Base-by-base conservation (phyloP, 306 rosid genomes). In the Quercus wislizeni region DNA sequence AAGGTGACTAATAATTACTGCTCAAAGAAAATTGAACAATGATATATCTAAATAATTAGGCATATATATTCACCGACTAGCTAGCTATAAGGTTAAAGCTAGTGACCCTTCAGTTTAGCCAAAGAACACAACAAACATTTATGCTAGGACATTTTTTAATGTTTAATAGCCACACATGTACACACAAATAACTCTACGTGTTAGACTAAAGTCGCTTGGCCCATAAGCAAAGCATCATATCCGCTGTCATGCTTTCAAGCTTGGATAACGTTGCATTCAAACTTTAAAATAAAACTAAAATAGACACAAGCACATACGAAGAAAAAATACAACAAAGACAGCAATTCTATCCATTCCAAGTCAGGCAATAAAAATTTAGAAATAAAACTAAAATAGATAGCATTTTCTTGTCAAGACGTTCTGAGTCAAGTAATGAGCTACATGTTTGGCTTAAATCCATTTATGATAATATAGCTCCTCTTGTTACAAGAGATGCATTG, bases 141-240 rank as follows among this genome's bases (percentile, higher is more conserved):
- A 49, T 10, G 5, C 5, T 13, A 49, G 54, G 15, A 12, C 15
- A 0, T 1, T 49, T 46, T 12, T 49, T 46, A 46, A 11, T 8
- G 6, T 46, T 46, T 46, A 12, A 35, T 6, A 14, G 13, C 71
- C 21, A 5, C 12, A 28, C 1, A n/a, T 38, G 15, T 14, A 5
- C 8, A 67, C 68, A 21, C 78, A 54, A 13, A 62, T 33, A 55
- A 28, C 83, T 62, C 74, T 71, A 38, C 21, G 35, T 28, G 23
- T 17, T 74, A 55, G 17, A 71, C 65, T 65, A 57, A 73, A 59
- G 85, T 82, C 68, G 87, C 87, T 87, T 90, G 73, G 81, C 73
- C 69, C 63, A 67, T 59, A 80, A 86, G 86, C 90, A 41, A 82
- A 70, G 82, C 83, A 76, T 80, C 86, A 7, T 79, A 70, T 74